phyloP scores from a whole-genome alignment of 768 basidiomycete genomes.

The Mycena alexandri region DNA sequence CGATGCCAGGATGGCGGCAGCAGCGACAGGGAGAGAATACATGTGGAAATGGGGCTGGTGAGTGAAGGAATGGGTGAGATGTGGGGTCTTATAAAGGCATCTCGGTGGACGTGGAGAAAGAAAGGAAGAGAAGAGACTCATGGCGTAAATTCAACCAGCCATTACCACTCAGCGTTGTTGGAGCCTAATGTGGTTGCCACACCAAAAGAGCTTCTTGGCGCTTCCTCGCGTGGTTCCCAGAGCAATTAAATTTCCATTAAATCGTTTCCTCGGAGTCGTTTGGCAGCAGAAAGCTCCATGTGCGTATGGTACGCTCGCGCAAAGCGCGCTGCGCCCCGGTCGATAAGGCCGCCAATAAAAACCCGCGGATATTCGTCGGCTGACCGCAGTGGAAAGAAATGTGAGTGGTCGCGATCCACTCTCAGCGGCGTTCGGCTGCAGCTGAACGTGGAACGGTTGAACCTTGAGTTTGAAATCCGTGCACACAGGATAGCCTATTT shows the following conservation, averaged over 20 bases:
- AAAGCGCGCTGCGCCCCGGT: not conserved
- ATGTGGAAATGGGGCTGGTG: conserved; percentile 28
- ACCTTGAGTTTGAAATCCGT: conserved; percentile 28
- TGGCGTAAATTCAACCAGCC: not conserved
- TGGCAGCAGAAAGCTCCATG: not conserved
- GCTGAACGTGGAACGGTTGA: not conserved
- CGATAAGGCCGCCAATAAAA: not conserved
- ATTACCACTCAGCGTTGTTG: conserved; percentile 11
- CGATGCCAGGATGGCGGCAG: conserved; percentile 22
- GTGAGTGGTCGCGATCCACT: conserved; percentile 3
- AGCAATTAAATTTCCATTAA: not conserved
- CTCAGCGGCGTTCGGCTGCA: conserved; percentile 2
- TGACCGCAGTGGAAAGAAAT: not conserved
- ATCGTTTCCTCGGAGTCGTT: conserved; percentile 5
- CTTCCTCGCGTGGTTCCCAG: not conserved
- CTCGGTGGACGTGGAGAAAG: conserved; percentile 5
- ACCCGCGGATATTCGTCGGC: conserved; percentile 17
- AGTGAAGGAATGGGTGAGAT: conserved; percentile 14
- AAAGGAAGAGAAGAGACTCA: conserved; percentile 14
- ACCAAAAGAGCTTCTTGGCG: not conserved
- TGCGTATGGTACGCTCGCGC: not conserved
- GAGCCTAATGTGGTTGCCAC: not conserved
- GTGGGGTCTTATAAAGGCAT: conserved; percentile 16
- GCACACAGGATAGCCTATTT: conserved; percentile 33
- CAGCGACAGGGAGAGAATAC: conserved; percentile 14